Percentiles rank a stretch among this genome's conserved stretches.
Evolutionary conservation across 2,329 filamentous ascomycete species (phyloP).

Genomic region (Colletotrichum tofieldiae): DNA sequence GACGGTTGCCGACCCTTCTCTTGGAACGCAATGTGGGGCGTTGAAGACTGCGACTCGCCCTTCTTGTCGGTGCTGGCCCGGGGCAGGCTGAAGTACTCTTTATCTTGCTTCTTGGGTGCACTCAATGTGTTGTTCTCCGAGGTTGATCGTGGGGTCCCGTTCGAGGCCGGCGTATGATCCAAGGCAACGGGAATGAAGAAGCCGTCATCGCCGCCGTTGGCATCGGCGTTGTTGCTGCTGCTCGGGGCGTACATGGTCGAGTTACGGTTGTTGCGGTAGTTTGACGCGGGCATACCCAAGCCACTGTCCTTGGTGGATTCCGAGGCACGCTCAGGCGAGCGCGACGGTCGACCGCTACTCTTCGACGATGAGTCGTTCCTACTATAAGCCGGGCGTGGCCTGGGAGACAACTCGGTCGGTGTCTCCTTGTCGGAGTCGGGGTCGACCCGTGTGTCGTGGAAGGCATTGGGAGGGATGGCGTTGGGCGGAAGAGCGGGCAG

Average conservation of each 20-base stretch:
- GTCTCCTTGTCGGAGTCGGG: conserved; percentile 72
- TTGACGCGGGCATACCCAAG: conserved; percentile 80
- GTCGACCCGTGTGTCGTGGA: conserved; percentile 72
- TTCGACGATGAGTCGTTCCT: conserved; percentile 71
- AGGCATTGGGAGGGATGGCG: conserved; percentile 74
- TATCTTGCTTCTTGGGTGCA: conserved; percentile 64
- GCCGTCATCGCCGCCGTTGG: conserved; percentile 69
- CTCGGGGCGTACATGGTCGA: conserved; percentile 74
- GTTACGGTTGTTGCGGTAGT: conserved; percentile 84
- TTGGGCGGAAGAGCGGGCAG: conserved; percentile 90
- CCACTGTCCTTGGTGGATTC: conserved; percentile 69
- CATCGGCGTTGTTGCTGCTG: conserved; percentile 53
- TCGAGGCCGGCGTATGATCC: conserved; percentile 76
- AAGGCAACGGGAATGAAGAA: conserved; percentile 85
- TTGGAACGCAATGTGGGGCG: conserved; percentile 93
- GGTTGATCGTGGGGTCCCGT: conserved; percentile 68
- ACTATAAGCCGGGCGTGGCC: conserved; percentile 67
- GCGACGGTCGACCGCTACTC: conserved; percentile 66
- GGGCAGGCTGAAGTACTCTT: conserved; percentile 72
- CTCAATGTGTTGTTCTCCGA: conserved; percentile 64
- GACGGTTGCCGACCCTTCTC: conserved; percentile 81
- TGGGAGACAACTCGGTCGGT: conserved; percentile 79
- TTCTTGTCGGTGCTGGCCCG: conserved; percentile 64
- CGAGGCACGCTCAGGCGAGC: conserved; percentile 68
- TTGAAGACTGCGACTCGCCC: conserved; percentile 69